Percentiles rank a stretch among this genome's conserved stretches.
These are phyloP conservation scores for Protoeuglena noctilucae DNA, from an alignment of 139 green algal species.

Conservation along the genomic window DNA sequence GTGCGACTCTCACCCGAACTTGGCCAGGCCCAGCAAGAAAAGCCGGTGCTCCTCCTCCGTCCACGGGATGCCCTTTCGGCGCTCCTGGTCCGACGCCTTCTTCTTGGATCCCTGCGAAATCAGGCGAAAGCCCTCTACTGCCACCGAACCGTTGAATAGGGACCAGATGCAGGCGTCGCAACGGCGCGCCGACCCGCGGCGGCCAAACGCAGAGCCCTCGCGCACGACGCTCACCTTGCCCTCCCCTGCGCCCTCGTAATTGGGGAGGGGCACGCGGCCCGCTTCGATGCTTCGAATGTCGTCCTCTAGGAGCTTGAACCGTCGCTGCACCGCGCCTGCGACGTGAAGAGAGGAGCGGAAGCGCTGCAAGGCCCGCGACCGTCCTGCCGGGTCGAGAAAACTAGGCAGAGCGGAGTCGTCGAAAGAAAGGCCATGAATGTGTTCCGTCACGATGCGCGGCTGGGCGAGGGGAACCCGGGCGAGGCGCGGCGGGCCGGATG, in stretches of 20 bases:
- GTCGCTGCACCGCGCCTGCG: neutral
- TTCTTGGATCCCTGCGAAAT: neutral
- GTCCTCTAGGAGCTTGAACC: slow-evolving; percentile 16
- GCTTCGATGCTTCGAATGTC: slow-evolving; percentile 45
- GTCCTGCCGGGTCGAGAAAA: neutral
- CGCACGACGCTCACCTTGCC: too few relatives aligned
- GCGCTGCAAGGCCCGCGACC: neutral
- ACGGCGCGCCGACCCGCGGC: too few relatives aligned
- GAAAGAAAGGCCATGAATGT: slow-evolving; percentile 7
- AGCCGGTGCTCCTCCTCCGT: slow-evolving; percentile 86
- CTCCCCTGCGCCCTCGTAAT: slow-evolving; percentile 26
- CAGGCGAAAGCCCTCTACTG: too few relatives aligned
- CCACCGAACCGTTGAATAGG: too few relatives aligned
- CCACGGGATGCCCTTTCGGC: slow-evolving; percentile 84
- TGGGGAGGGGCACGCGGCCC: slow-evolving; percentile 33
- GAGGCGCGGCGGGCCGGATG: neutral
- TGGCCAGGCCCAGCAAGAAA: slow-evolving; percentile 75
- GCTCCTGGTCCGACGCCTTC: slow-evolving; percentile 10
- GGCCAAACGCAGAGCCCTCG: too few relatives aligned
- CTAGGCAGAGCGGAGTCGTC: neutral
- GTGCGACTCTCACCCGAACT: too few relatives aligned
- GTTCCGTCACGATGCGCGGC: slow-evolving; percentile 15
- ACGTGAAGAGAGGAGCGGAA: neutral
- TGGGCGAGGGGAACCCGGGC: slow-evolving; percentile 3
- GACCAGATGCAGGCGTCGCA: too few relatives aligned